Percentiles rank a stretch among this genome's conserved stretches.
Evolutionary conservation across 768 basidiomycete species (phyloP).

Genomic region (Mycena galericulata): DNA sequence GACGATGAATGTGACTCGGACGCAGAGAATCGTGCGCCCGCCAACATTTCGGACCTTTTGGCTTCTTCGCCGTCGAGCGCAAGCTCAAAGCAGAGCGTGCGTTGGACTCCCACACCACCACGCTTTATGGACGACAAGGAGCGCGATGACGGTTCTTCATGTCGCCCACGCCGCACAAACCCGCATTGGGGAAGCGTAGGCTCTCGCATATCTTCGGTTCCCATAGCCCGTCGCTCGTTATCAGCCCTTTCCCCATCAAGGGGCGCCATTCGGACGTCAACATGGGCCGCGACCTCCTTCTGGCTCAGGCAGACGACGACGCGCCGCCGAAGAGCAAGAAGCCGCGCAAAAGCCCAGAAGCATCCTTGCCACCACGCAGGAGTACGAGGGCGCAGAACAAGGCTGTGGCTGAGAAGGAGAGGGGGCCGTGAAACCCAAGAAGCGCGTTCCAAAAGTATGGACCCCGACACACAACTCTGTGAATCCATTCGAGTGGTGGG

Average conservation of each 20-base stretch:
- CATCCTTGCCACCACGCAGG: constrained; percentile 12
- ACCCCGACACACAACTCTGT: no score
- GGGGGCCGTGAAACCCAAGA: constrained; percentile 25
- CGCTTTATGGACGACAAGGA: constrained; percentile 28
- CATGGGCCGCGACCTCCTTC: constrained; percentile 24
- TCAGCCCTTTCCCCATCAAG: constrained; percentile 54
- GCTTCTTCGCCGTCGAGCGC: constrained; percentile 66
- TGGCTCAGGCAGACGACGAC: constrained; percentile 21
- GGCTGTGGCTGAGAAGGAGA: background rate
- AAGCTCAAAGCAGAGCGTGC: constrained; percentile 58
- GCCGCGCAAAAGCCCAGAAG: constrained; percentile 21
- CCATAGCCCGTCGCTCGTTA: constrained; percentile 45
- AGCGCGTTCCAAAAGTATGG: constrained; percentile 8
- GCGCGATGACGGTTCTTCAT: constrained; percentile 34
- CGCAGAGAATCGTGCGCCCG: constrained; percentile 28
- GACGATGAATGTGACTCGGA: constrained; percentile 32
- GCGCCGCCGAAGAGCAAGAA: constrained; percentile 28
- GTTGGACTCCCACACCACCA: constrained; percentile 32
- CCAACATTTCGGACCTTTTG: constrained; percentile 64
- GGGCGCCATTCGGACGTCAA: background rate
- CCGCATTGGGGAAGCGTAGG: constrained; percentile 44
- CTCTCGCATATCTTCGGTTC: constrained; percentile 49
- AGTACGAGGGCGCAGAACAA: constrained; percentile 16
- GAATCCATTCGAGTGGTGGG: no score
- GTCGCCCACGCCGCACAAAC: constrained; percentile 51